These are phyloP conservation scores for Coemansia sp. DNA, from an alignment of 192 early-diverging fungal species.

Conservation along the genomic window DNA sequence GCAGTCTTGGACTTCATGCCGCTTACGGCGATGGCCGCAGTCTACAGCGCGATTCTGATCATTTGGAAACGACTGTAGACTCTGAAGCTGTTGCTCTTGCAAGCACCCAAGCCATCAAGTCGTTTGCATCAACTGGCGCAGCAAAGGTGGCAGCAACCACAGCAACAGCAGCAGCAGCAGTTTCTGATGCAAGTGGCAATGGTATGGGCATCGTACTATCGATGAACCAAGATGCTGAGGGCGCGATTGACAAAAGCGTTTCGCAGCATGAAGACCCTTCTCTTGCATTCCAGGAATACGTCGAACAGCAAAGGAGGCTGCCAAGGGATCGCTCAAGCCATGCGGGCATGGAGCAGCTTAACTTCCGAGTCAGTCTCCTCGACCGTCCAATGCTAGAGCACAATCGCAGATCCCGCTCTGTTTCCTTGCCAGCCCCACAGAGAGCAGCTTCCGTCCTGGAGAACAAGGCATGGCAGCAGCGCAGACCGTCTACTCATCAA, in stretches of 20 bases:
- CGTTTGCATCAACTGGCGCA: background rate
- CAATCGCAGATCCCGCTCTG: slow-evolving; percentile 24
- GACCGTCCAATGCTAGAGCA: slow-evolving; percentile 18
- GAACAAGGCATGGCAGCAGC: slow-evolving; percentile 3
- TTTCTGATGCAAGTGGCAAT: background rate
- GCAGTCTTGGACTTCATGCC: background rate
- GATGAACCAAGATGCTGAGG: background rate
- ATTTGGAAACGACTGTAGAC: slow-evolving; percentile 14
- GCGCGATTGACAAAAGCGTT: background rate
- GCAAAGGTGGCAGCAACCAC: background rate
- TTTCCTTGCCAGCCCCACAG: slow-evolving; percentile 36
- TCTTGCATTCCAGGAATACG: slow-evolving; percentile 43
- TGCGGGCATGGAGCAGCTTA: slow-evolving; percentile 41
- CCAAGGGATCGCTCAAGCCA: slow-evolving; percentile 10
- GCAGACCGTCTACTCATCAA: background rate
- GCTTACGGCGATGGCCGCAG: background rate
- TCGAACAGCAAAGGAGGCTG: slow-evolving; percentile 32
- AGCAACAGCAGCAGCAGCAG: background rate
- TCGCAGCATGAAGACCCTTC: slow-evolving; percentile 1
- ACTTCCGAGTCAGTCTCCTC: slow-evolving; percentile 52
- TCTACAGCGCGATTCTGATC: slow-evolving; percentile 7
- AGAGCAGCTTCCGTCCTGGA: slow-evolving; percentile 5
- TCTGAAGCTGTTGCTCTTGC: slow-evolving; percentile 34
- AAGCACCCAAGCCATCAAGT: slow-evolving; percentile 31
- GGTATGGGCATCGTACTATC: background rate